Evolutionary conservation across 441 rosid species (phyloP).

Genomic region (Erysimum pusillum): DNA sequence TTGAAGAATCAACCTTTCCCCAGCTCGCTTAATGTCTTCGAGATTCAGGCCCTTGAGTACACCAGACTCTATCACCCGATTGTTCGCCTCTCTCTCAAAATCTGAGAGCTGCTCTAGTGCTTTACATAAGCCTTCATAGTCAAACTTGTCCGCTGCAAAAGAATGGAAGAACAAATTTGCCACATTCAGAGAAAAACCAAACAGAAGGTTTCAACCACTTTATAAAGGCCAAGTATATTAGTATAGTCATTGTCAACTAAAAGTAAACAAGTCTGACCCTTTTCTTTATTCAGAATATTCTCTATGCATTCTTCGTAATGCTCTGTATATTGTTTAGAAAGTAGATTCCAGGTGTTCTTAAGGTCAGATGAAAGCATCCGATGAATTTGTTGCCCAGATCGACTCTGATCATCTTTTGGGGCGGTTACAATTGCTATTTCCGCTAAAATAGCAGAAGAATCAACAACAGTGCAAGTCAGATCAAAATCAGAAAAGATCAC

Average conservation of each 20-base stretch:
- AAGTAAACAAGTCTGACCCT: constrained; percentile 56
- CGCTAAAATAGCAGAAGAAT: constrained; percentile 97
- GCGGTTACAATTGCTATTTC: constrained; percentile 95
- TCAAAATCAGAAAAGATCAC: constrained; percentile 94
- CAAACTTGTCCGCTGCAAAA: constrained; percentile 66
- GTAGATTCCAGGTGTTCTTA: constrained; percentile 77
- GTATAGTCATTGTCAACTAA: not conserved
- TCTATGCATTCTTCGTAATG: constrained; percentile 92
- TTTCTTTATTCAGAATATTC: constrained; percentile 66
- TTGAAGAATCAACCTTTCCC: constrained; percentile 76
- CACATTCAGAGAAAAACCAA: constrained; percentile 2
- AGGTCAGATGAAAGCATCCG: constrained; percentile 84
- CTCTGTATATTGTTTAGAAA: constrained; percentile 85
- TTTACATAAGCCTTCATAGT: constrained; percentile 66
- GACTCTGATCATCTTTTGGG: constrained; percentile 74
- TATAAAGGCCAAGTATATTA: not conserved
- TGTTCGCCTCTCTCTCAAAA: constrained; percentile 80
- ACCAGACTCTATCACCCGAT: constrained; percentile 80
- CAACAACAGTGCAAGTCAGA: constrained; percentile 90
- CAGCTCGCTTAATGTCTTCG: constrained; percentile 89
- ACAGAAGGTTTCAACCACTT: constrained; percentile 7
- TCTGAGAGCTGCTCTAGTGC: constrained; percentile 79
- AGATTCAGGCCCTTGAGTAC: constrained; percentile 83
- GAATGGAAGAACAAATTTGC: constrained; percentile 17
- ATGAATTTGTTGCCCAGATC: constrained; percentile 58